A percentile compares a stretch with the other conserved stretches of the same genome.
phyloP scores from a whole-genome alignment of 2,329 filamentous ascomycete genomes.

The Pseudogymnoascus pannorum region DNA sequence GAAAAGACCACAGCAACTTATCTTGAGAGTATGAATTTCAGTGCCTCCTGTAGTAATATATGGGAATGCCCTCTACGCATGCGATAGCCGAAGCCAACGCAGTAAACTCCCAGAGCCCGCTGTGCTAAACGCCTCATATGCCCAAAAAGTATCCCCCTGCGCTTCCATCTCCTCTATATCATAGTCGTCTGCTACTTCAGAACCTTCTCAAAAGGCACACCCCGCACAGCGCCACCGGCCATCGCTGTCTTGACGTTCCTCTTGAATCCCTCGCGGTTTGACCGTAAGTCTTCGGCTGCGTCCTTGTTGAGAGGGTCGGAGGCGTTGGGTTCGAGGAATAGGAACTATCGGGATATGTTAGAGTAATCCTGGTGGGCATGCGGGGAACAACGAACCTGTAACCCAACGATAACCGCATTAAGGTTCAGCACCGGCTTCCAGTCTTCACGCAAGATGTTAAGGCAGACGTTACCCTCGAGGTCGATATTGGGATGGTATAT shows the following conservation, averaged over 20 bases:
- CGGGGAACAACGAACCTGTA: constrained; percentile 54
- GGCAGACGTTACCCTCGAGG: constrained; percentile 91
- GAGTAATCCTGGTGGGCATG: background rate
- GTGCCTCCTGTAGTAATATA: background rate
- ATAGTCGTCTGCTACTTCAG: constrained; percentile 45
- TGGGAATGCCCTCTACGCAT: background rate
- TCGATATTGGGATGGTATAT: constrained; percentile 99
- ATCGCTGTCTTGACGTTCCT: constrained; percentile 81
- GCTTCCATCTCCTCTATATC: background rate
- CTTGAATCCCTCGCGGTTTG: constrained; percentile 82
- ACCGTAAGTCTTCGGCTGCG: constrained; percentile 83
- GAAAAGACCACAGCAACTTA: background rate
- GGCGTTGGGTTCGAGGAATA: constrained; percentile 96
- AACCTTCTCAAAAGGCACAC: constrained; percentile 70
- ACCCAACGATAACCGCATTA: constrained; percentile 90
- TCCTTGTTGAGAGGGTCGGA: constrained; percentile 98
- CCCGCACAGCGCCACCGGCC: constrained; percentile 69
- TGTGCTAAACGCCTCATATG: constrained; percentile 12
- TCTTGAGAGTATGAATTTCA: background rate
- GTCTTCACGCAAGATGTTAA: constrained; percentile 95
- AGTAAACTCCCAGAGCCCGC: background rate
- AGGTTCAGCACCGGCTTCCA: constrained; percentile 98
- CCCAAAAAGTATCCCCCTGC: background rate
- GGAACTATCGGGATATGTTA: constrained; percentile 52
- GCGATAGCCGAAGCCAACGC: background rate